Evolutionary conservation across 1,284 basidiomycete genomes (phyloP).

Genomic region (Flammula alnicola): DNA sequence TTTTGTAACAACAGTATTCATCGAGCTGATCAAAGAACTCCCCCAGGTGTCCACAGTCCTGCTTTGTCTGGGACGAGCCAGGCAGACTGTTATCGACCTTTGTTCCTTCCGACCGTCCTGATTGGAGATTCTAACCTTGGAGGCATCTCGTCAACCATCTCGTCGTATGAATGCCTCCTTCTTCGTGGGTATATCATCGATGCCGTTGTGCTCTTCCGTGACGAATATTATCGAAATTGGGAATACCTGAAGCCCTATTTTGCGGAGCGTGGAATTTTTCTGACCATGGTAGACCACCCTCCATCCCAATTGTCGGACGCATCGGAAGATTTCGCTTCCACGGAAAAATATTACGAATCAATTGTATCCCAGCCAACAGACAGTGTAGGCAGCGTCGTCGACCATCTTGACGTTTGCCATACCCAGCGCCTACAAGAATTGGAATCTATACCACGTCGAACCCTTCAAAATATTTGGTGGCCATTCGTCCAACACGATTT

Average conservation of each 20-base stretch:
- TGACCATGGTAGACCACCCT: constrained; percentile 63
- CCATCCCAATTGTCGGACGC: constrained; percentile 55
- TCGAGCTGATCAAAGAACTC: constrained; percentile 12
- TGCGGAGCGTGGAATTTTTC: constrained; percentile 66
- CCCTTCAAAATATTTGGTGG: constrained; percentile 91
- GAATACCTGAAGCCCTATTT: constrained; percentile 87
- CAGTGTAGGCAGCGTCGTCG: constrained; percentile 54
- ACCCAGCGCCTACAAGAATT: constrained; percentile 67
- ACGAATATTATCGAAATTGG: constrained; percentile 86
- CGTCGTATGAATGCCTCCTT: constrained; percentile 89
- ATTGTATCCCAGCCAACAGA: constrained; percentile 35
- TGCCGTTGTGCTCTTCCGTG: constrained; percentile 86
- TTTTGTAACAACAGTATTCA: background rate
- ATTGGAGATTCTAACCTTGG: constrained; percentile 90
- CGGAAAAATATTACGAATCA: constrained; percentile 74
- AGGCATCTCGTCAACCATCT: constrained; percentile 93
- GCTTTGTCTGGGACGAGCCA: constrained; percentile 88
- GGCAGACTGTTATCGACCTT: constrained; percentile 81
- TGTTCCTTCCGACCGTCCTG: constrained; percentile 87
- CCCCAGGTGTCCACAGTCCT: constrained; percentile 90
- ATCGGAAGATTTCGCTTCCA: constrained; percentile 55
- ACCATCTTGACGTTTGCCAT: constrained; percentile 72
- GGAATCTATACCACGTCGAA: constrained; percentile 78
- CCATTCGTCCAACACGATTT: constrained; percentile 94
- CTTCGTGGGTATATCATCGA: constrained; percentile 93